Percentiles rank a stretch among this genome's conserved stretches.
phyloP scores from a whole-genome alignment of 73 alveolate species.

The Symbiodinium natans region DNA sequence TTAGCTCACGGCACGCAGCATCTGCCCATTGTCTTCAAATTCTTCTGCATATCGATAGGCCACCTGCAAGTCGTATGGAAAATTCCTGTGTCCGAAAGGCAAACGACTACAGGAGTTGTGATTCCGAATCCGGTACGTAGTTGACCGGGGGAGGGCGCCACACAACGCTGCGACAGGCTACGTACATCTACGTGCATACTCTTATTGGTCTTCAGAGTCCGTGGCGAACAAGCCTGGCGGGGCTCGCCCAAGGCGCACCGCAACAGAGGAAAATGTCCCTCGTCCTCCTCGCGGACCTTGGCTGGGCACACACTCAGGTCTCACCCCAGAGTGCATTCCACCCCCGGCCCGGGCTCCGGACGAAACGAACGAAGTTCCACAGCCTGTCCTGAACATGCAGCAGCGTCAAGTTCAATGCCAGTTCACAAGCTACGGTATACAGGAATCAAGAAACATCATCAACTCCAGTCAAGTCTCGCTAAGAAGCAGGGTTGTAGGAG shows the following conservation, averaged over 20 bases:
- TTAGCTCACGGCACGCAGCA: constrained; percentile 44
- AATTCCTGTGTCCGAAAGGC: not conserved
- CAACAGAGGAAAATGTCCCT: constrained; percentile 77
- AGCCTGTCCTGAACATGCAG: constrained; percentile 5
- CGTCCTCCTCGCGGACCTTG: constrained; percentile 88
- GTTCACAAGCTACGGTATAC: not conserved
- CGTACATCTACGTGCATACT: too few species aligned
- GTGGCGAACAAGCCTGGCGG: constrained; percentile 37
- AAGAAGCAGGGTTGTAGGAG: constrained; percentile 67
- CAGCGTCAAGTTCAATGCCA: not conserved
- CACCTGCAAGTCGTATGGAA: not conserved
- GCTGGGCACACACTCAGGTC: not conserved
- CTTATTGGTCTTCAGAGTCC: not conserved
- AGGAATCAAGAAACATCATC: not conserved
- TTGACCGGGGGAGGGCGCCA: not conserved
- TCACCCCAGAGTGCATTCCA: not conserved
- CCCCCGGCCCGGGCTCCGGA: not conserved
- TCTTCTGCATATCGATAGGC: constrained; percentile 92
- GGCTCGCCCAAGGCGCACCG: constrained; percentile 90
- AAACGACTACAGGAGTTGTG: not conserved
- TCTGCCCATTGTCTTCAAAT: constrained; percentile 65
- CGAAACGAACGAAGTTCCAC: constrained; percentile 86
- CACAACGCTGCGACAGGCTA: not conserved
- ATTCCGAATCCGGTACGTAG: not conserved
- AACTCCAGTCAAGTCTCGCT: constrained; percentile 37